Percentiles rank a stretch among this genome's conserved stretches.
Evolutionary conservation across 1,284 basidiomycete genomes (phyloP).

Genomic region (Sparassis latifolia): DNA sequence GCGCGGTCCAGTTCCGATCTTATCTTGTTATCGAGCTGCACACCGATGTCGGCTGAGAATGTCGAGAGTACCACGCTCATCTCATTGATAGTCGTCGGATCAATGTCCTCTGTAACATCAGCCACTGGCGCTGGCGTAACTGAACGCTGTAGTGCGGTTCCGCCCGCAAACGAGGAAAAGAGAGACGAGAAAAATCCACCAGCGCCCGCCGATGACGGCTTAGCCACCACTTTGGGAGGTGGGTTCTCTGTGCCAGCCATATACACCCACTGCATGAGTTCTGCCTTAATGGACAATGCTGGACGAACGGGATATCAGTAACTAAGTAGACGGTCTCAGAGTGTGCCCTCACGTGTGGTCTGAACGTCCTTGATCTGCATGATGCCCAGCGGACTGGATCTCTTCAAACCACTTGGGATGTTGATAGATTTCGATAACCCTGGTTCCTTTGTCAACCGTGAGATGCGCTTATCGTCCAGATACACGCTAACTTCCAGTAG

Average conservation of each 20-base stretch:
- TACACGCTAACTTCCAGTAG: constrained; percentile 74
- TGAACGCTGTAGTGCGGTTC: constrained; percentile 33
- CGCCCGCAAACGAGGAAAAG: constrained; percentile 55
- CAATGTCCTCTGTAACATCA: constrained; percentile 34
- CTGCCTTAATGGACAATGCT: constrained; percentile 78
- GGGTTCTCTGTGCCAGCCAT: constrained; percentile 64
- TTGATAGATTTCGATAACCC: constrained; percentile 51
- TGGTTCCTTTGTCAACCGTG: constrained; percentile 66
- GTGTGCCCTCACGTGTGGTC: constrained; percentile 48
- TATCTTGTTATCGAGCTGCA: constrained; percentile 70
- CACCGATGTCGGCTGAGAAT: constrained; percentile 77
- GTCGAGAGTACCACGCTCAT: constrained; percentile 75
- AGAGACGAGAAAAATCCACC: constrained; percentile 75
- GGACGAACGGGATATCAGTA: constrained; percentile 3
- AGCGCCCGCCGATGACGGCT: constrained; percentile 26
- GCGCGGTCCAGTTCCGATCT: constrained; percentile 80
- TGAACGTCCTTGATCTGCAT: constrained; percentile 69
- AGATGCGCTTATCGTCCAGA: constrained; percentile 75
- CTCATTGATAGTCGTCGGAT: constrained; percentile 52
- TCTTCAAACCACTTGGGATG: constrained; percentile 50
- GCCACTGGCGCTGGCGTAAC: constrained; percentile 36
- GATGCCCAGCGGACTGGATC: constrained; percentile 39
- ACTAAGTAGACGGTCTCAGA: not conserved
- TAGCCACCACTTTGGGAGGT: constrained; percentile 24
- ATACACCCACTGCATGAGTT: constrained; percentile 81